phyloP scores from a whole-genome alignment of 306 rosid genomes.

The Cucurbita pepo region DNA sequence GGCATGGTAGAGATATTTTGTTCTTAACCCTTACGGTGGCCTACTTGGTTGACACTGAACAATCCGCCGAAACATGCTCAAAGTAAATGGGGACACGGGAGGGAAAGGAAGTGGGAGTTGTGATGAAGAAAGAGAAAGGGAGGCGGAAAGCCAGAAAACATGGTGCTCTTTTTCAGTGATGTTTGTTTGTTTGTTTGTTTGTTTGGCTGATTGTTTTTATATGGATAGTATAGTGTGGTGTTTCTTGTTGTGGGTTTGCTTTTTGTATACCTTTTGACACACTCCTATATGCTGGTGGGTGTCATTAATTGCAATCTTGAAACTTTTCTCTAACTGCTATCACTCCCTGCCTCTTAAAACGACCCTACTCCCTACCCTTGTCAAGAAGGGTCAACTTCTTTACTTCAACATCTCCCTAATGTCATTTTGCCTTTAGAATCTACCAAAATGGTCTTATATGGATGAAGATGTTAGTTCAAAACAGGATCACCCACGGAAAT shows the following conservation, averaged over 20 bases:
- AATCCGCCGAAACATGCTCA: neutral
- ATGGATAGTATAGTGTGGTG: neutral
- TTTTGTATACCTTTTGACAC: neutral
- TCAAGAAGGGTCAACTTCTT: neutral
- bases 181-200: neutral
- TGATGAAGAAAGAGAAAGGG: neutral
- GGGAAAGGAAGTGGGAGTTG: neutral
- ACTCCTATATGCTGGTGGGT: conserved; percentile 24
- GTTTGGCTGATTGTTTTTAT: neutral
- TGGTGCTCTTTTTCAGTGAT: conserved; percentile 4
- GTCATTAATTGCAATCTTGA: conserved; percentile 30
- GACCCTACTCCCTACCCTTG: too few relatives aligned
- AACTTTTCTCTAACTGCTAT: conserved; percentile 21
- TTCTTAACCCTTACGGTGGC: conserved; percentile 1
- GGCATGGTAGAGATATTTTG: neutral
- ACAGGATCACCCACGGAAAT: too few relatives aligned
- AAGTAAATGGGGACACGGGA: conserved; percentile 7
- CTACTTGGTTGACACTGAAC: neutral
- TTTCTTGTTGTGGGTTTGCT: conserved; percentile 6
- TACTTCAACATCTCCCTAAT: neutral
- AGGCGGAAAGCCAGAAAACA: conserved; percentile 27
- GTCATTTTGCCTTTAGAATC: neutral
- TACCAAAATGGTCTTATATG: neutral
- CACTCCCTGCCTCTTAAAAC: conserved; percentile 4
- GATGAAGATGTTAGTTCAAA: neutral